Evolutionary conservation across 768 basidiomycete genomes (phyloP), one percentile per base, ranked within the genome.

Genomic region (Trichaptum fuscoviolaceum): DNA sequence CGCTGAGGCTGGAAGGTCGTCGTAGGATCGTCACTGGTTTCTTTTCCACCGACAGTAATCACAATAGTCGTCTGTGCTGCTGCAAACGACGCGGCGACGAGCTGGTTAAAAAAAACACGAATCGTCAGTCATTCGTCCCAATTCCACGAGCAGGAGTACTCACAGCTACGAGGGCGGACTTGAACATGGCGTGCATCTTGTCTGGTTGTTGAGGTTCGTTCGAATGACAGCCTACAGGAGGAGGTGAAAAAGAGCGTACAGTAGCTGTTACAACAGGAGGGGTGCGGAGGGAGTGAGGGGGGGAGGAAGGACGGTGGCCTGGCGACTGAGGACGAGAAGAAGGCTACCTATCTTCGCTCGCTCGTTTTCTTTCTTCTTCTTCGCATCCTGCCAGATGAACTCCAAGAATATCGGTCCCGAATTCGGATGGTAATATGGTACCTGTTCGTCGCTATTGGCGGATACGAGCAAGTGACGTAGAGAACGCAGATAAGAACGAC

Each of bases 1-100:
- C 70, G 73, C 59, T 72, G 69, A 18, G 85, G 85, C 30, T 75
- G 70, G 73, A 87, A 87, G 20, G 84, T 81, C 20, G 75, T 74
- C 24, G 74, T 77, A 2, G 79, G 76, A 65, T 85, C 78, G 63
- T 70, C 72, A 9, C 81, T 79, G 24, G 79, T 81, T 70, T 82
- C 84, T 20, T 76, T 77, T 15, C 82, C 82, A 36, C 75, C 75
- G 30, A 84, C 83, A 9, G 78, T 79, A 63, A 84, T 75, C 57
- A 80, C 75, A 57, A 85, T 75, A 59, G 73, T 73, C 71, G 42
- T 52, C 42, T 52, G 42, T 20, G 42, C 42, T 2, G 42, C 20
- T 12, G 10, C 42, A 52, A 52, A 15, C 3, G 42, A 15, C 42
- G 42, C 12, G 15, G 42, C 42, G 42, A 20, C 42, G 42, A 52